Conservation (phyloP, 2,329 filamentous ascomycete genomes). For the Monilinia fructigena region DNA sequence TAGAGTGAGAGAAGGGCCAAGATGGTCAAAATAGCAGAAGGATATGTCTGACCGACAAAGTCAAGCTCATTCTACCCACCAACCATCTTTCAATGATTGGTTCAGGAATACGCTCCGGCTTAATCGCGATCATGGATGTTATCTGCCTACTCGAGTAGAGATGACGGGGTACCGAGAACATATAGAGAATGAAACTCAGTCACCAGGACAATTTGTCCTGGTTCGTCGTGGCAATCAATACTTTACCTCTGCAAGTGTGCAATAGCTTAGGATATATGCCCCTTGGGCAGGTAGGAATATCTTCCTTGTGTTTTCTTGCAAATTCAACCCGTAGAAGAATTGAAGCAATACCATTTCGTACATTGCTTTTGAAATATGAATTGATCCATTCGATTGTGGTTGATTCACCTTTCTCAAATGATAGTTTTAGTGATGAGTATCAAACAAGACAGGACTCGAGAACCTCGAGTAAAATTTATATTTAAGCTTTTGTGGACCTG, state of each 20-base stretch:
- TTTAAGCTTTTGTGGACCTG: conserved; percentile 8
- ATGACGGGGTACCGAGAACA: conserved; percentile 79
- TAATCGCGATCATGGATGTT: conserved; percentile 81
- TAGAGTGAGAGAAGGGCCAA: not conserved
- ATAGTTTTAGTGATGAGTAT: not conserved
- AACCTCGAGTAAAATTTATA: conserved; percentile 19
- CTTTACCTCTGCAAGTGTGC: conserved; percentile 16
- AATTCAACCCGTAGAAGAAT: not conserved
- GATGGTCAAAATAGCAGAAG: not conserved
- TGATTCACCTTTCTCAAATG: not conserved
- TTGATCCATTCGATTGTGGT: not conserved
- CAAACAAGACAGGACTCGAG: not conserved
- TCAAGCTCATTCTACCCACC: conserved; percentile 94
- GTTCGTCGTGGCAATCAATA: conserved; percentile 39
- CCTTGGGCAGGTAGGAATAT: not conserved
- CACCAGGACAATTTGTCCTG: conserved; percentile 47
- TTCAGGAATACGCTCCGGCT: conserved; percentile 96
- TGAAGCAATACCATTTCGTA: not conserved
- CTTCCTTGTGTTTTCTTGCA: not conserved
- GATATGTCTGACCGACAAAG: conserved; percentile 59
- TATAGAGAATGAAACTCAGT: conserved; percentile 62
- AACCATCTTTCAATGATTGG: conserved; percentile 71
- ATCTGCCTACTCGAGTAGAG: conserved; percentile 61
- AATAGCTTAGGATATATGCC: conserved; percentile 1
- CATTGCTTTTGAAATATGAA: not conserved